Conservation (phyloP, 208 protist species). For the Vickermania ingenoplastis region DNA sequence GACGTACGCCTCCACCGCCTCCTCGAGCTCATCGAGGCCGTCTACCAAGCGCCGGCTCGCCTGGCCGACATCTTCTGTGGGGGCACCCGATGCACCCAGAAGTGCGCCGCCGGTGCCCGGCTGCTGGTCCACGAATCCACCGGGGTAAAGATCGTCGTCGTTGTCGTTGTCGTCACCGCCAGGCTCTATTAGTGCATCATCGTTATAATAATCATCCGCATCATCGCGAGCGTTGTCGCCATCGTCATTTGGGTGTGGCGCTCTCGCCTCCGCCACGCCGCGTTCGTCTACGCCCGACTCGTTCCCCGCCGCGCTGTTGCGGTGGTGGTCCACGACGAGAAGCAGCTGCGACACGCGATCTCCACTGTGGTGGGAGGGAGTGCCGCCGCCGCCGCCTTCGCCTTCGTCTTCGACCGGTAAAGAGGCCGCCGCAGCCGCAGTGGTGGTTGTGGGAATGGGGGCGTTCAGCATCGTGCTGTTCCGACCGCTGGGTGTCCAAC, state of each 20-base stretch:
- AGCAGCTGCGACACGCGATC: no score
- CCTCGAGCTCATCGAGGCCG: slow-evolving; percentile 48
- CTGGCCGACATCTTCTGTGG: slow-evolving; percentile 11
- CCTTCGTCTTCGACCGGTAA: not conserved
- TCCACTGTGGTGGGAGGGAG: not conserved
- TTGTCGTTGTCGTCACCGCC: not conserved
- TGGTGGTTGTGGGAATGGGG: not conserved
- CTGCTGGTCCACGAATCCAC: not conserved
- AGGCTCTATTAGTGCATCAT: not conserved
- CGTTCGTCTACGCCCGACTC: not conserved
- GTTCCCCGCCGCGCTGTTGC: not conserved
- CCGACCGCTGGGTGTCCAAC: not conserved
- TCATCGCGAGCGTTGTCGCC: no score
- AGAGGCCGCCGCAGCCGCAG: not conserved
- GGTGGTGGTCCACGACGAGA: not conserved
- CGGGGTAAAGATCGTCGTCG: slow-evolving; percentile 4
- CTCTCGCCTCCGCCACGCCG: no score
- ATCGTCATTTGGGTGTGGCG: not conserved
- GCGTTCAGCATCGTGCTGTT: no score
- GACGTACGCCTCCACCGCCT: slow-evolving; percentile 43
- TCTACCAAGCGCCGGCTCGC: slow-evolving; percentile 52
- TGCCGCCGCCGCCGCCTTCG: not conserved
- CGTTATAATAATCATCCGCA: not conserved
- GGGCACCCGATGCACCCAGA: no score
- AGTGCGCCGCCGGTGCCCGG: no score